Base-by-base conservation (phyloP, 805 yeast species). In the Cyberlindnera amylophila region DNA sequence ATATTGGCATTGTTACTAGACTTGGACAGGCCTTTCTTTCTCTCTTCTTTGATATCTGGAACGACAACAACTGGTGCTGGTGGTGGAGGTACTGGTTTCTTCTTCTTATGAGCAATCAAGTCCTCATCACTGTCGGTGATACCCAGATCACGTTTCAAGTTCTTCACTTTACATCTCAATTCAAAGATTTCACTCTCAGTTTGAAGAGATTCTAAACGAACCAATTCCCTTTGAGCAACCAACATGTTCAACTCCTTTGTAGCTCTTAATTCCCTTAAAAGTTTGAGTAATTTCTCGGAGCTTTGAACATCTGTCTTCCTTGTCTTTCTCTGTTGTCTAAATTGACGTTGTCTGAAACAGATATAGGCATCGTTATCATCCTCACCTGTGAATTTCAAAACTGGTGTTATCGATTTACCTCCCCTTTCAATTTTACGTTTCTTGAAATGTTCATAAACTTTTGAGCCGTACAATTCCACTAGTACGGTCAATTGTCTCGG, bases 301-400 rank as follows among this genome's bases (percentile, higher is more conserved):
- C 93, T 88, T 54, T 88, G 86, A 27, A 86, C 77, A 66, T 93
- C 99, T 0, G 96, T 86, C 50, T 98, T 79, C 63, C 99, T 79
- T 0, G 99, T 93, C 63, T 93, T 93, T 63, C 99, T 83, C 24
- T 95, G 93, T 59, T 86, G 97, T 51, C 99, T 79, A 51, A 88
- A 83, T 58, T 90, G 98, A 63, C 99, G 83, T 52, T 96, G 81
- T 57, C 99, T 78, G 71, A 93, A 93, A 67, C 97, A 88, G 32
- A 88, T 83, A 63, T 93, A 93, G 2, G 99, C 98, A 62, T 93
- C 97, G 46, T 76, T 77, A 56, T 90, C 97, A 56, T 90, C 97
- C 57, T 89, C 89, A 45, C 87, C 93, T 42, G 77, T 78, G 61
- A 86, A 89, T 61, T 81, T 86, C 38, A 93, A 69, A 13, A 72